phyloP scores from a whole-genome alignment of 441 rosid genomes.

The Mallotus repandus region DNA sequence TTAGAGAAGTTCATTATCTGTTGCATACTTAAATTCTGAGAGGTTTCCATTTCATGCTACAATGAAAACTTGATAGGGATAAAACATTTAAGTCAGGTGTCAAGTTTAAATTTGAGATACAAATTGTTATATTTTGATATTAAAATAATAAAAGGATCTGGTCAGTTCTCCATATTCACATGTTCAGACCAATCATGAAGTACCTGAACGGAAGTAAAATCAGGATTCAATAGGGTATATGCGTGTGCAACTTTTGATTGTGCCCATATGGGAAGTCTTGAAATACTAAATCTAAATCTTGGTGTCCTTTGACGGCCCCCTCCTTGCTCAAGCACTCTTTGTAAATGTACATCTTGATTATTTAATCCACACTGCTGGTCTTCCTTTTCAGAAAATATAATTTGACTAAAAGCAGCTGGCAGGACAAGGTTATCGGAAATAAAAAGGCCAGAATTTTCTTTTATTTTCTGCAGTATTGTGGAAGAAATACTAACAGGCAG shows the following conservation, averaged over 20 bases:
- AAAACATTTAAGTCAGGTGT: not conserved
- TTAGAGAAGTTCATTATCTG: not conserved
- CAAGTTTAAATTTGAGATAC: not conserved
- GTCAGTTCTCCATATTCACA: not conserved
- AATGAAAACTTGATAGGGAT: not conserved
- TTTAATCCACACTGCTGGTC: not conserved
- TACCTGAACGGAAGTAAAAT: conserved; percentile 55
- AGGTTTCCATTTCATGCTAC: not conserved
- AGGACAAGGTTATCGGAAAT: conserved; percentile 24
- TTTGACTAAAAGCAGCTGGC: no score
- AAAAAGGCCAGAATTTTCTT: conserved; percentile 41
- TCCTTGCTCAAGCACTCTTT: conserved; percentile 28
- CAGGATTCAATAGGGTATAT: conserved; percentile 32
- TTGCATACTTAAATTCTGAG: not conserved
- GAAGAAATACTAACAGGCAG: no score
- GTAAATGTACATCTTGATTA: conserved; percentile 28
- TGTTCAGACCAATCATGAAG: not conserved
- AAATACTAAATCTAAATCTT: conserved; percentile 70
- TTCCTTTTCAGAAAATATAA: no score
- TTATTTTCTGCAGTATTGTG: conserved; percentile 50
- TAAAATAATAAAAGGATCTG: not conserved
- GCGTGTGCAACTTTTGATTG: conserved; percentile 56
- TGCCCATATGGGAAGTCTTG: conserved; percentile 91
- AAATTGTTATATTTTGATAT: not conserved
- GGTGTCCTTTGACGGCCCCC: conserved; percentile 48